Evolutionary conservation across 768 basidiomycete genomes (phyloP).

Genomic region (Leccinum imitatum): DNA sequence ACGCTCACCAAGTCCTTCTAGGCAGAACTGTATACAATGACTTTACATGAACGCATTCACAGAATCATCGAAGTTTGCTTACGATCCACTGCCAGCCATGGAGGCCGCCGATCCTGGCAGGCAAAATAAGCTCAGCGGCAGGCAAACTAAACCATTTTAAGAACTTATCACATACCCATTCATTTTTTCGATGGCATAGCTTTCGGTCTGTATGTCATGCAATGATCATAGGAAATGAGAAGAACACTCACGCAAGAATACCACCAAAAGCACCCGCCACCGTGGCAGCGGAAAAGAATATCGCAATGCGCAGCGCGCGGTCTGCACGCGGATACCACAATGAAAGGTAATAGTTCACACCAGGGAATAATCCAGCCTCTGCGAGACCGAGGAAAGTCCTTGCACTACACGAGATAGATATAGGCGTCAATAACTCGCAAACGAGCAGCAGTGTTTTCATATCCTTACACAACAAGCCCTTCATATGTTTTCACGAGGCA

Average conservation of each 20-base stretch:
- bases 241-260: constrained; percentile 40
- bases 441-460: not conserved
- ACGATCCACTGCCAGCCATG: constrained; percentile 43
- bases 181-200: constrained; percentile 36
- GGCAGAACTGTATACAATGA: constrained; percentile 26
- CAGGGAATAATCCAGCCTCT: constrained; percentile 47
- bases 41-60: constrained; percentile 5
- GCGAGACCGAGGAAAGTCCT: constrained; percentile 46
- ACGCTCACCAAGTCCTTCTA: constrained; percentile 30
- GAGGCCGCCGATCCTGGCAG: constrained; percentile 27
- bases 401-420: constrained; percentile 24
- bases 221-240: not conserved
- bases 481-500: constrained; percentile 36
- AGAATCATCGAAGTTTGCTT: constrained; percentile 10
- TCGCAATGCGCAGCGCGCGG: constrained; percentile 53
- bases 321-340: constrained; percentile 62
- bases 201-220: constrained; percentile 16
- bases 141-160: not conserved
- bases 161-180: constrained; percentile 30
- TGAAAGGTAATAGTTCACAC: constrained; percentile 46
- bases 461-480: constrained; percentile 32
- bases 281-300: constrained; percentile 65
- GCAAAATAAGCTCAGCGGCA: not conserved
- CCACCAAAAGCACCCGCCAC: constrained; percentile 54
- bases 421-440: not conserved